Evolutionary conservation across 1,284 basidiomycete genomes (phyloP).

Genomic region (Apiotrichum veenhuisii): DNA sequence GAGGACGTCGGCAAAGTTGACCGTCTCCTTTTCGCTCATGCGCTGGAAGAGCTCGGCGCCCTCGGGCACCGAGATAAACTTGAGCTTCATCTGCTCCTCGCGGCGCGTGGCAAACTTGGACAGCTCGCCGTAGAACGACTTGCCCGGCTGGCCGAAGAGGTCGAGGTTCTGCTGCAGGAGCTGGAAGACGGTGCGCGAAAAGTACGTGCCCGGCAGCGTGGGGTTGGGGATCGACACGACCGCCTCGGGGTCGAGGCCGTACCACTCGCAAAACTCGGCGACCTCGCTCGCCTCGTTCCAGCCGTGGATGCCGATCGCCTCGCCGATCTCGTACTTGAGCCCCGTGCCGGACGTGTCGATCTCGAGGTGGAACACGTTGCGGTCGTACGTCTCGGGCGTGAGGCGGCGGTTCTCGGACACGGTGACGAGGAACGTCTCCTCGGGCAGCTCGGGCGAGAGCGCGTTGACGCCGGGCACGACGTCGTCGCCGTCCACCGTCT

Average conservation of each 20-base stretch:
- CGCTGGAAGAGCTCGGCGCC: conserved; percentile 92
- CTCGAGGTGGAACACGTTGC: conserved; percentile 98
- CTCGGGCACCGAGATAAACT: conserved; percentile 91
- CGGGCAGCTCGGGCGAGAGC: conserved; percentile 78
- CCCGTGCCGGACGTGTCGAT: conserved; percentile 89
- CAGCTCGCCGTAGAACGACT: conserved; percentile 89
- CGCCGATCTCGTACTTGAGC: conserved; percentile 91
- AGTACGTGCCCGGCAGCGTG: conserved; percentile 52
- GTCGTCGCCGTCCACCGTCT: conserved; percentile 35
- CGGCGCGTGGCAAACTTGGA: conserved; percentile 69
- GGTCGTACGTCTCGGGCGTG: conserved; percentile 91
- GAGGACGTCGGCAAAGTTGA: conserved; percentile 88
- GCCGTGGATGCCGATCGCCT: conserved; percentile 94
- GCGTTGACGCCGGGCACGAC: conserved; percentile 56
- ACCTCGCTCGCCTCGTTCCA: conserved; percentile 95
- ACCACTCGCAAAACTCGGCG: conserved; percentile 84
- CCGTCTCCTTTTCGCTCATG: conserved; percentile 87
- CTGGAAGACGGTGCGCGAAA: conserved; percentile 90
- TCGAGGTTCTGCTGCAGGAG: conserved; percentile 94
- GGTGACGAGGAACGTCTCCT: conserved; percentile 88
- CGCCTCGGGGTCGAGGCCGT: conserved; percentile 76
- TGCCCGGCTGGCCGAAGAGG: conserved; percentile 91
- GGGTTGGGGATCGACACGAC: conserved; percentile 77
- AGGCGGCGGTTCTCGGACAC: conserved; percentile 92
- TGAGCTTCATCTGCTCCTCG: conserved; percentile 74